phyloP scores from a whole-genome alignment of 2,329 filamentous ascomycete species.

The Rutstroemia sp. region DNA sequence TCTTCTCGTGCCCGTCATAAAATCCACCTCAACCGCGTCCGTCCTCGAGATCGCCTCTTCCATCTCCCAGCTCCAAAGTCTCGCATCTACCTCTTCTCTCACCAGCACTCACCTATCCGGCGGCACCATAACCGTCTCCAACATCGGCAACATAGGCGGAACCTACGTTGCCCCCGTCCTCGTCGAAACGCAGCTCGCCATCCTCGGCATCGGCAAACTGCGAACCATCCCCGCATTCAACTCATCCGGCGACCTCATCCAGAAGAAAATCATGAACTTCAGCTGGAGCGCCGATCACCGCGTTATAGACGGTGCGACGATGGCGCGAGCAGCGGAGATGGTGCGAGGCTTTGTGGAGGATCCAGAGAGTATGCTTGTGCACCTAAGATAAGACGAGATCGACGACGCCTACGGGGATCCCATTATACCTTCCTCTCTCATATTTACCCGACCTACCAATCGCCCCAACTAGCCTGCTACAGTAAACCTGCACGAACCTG shows the following conservation, averaged over 20 bases:
- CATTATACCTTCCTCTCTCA: not conserved
- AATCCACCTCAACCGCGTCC: constrained; percentile 69
- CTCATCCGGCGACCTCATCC: constrained; percentile 48
- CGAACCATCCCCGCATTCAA: constrained; percentile 74
- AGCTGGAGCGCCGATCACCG: constrained; percentile 97
- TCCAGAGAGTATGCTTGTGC: constrained; percentile 80
- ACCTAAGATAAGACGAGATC: constrained; percentile 51
- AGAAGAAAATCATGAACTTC: constrained; percentile 77
- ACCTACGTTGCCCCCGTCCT: constrained; percentile 89
- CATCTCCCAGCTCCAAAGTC: constrained; percentile 62
- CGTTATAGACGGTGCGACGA: constrained; percentile 88
- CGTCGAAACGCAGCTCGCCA: constrained; percentile 83
- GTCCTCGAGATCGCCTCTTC: constrained; percentile 74
- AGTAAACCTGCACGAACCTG: no score
- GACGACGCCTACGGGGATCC: not conserved
- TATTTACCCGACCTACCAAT: not conserved
- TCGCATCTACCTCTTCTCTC: constrained; percentile 70
- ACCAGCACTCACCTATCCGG: constrained; percentile 68
- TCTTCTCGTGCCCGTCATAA: constrained; percentile 85
- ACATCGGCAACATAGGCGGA: constrained; percentile 91
- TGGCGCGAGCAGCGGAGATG: constrained; percentile 81
- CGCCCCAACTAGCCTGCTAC: no score
- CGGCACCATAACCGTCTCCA: constrained; percentile 91
- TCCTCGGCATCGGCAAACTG: constrained; percentile 79
- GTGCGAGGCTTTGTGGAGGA: constrained; percentile 74